Evolutionary conservation across 352 stramenopile species (phyloP).

Genomic region (Phytophthora capsici): DNA sequence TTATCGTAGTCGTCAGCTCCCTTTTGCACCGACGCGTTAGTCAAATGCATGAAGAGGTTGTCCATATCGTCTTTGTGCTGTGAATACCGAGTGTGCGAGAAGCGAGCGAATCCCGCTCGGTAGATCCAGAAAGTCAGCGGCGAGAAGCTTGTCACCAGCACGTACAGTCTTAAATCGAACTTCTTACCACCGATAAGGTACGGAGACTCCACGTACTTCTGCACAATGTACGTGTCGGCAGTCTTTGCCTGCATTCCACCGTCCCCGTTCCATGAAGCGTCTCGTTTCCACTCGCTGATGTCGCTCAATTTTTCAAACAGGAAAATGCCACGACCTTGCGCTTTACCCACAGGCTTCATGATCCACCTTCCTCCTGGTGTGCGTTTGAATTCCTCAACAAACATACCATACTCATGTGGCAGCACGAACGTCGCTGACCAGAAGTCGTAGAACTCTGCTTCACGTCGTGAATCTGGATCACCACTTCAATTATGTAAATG

Average conservation of each 20-base stretch:
- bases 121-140: conserved; percentile 89
- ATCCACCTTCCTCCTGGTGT: conserved; percentile 87
- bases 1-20: conserved; percentile 50
- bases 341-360: conserved; percentile 94
- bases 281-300: conserved; percentile 88
- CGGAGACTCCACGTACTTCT: conserved; percentile 81
- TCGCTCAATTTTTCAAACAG: conserved; percentile 89
- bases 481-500: conserved; percentile 20
- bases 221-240: conserved; percentile 74
- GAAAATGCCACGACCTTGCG: conserved; percentile 84
- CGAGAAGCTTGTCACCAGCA: conserved; percentile 87
- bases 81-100: conserved; percentile 83
- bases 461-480: conserved; percentile 36
- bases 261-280: conserved; percentile 63
- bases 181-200: conserved; percentile 89
- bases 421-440: conserved; percentile 86
- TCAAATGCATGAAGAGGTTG: conserved; percentile 76
- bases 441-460: conserved; percentile 66
- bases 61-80: conserved; percentile 68
- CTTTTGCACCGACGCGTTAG: conserved; percentile 83
- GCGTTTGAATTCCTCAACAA: conserved; percentile 73
- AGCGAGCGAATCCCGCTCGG: conserved; percentile 82
- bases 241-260: conserved; percentile 48
- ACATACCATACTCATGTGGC: conserved; percentile 88
- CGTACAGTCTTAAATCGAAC: conserved; percentile 92